These are phyloP conservation scores for Trifolium fragiferum DNA, from an alignment of 306 rosid genomes.

Conservation along the genomic window DNA sequence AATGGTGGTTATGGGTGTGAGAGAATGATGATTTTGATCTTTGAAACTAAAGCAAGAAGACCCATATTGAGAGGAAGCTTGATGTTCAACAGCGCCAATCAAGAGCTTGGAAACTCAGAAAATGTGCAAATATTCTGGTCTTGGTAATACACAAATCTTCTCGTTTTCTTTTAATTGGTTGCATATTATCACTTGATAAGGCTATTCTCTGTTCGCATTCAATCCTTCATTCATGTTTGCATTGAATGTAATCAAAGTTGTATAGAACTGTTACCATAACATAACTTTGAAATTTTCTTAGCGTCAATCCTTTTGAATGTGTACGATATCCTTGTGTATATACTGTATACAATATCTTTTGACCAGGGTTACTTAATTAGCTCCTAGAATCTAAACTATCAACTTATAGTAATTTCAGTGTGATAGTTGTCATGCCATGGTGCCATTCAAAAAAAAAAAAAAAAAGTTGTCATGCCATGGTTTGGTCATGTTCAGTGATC, in stretches of 20 bases:
- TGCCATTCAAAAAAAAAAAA: no score
- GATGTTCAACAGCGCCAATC: slow-evolving; percentile 24
- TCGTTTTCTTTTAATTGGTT: neutral
- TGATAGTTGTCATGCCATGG: neutral
- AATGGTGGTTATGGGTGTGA: slow-evolving; percentile 8
- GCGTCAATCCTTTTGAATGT: neutral
- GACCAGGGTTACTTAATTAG: neutral
- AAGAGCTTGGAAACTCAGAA: slow-evolving; percentile 1
- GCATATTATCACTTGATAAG: slow-evolving; percentile 4
- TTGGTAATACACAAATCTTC: slow-evolving; percentile 11
- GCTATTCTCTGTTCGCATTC: neutral
- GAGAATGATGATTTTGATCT: slow-evolving; percentile 14
- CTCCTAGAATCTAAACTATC: neutral
- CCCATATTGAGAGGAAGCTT: slow-evolving; percentile 3
- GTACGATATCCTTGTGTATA: neutral
- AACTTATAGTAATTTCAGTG: neutral
- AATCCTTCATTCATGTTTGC: slow-evolving; percentile 7
- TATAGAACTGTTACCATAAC: neutral
- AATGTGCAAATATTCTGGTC: slow-evolving; percentile 8
- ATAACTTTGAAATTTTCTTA: neutral
- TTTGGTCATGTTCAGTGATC: neutral
- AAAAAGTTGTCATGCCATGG: neutral
- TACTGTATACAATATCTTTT: neutral
- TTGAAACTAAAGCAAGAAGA: slow-evolving; percentile 3
- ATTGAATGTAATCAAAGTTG: neutral